Evolutionary conservation across 768 basidiomycete genomes (phyloP).

Genomic region (Tephrocybe rancida): DNA sequence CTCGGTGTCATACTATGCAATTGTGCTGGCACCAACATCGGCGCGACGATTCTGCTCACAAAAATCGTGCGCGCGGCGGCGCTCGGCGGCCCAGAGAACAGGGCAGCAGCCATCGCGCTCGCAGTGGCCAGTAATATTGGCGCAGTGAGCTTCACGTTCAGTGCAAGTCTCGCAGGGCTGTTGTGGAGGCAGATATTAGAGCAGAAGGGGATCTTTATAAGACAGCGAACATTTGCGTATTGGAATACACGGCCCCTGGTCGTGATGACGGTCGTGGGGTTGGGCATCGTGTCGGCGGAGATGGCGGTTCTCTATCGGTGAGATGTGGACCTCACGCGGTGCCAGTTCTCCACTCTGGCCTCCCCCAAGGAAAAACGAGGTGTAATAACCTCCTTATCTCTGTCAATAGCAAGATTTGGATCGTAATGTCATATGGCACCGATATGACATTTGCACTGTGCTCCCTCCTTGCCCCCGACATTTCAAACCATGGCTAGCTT

Average conservation of each 20-base stretch:
- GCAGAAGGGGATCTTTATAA: conserved; percentile 71
- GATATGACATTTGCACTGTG: no score
- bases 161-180: conserved; percentile 85
- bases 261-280: conserved; percentile 65
- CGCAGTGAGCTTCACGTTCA: conserved; percentile 88
- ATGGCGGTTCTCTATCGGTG: conserved; percentile 55
- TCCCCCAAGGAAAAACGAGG: no score
- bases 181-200: conserved; percentile 77
- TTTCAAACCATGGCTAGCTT: no score
- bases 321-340: background rate
- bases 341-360: no score
- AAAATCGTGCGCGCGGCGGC: conserved; percentile 66
- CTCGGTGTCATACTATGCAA: conserved; percentile 79
- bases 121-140: conserved; percentile 91
- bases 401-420: no score
- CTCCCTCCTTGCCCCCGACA: no score
- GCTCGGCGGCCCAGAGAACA: conserved; percentile 35
- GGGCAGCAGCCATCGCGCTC: conserved; percentile 70
- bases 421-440: no score
- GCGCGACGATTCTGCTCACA: conserved; percentile 86
- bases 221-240: conserved; percentile 62
- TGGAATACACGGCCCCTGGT: conserved; percentile 73
- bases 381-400: no score
- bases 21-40: conserved; percentile 87
- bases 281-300: conserved; percentile 75